A percentile compares a stretch with the other conserved stretches of the same genome.
Evolutionary conservation across 2,329 filamentous ascomycete species (phyloP).

Genomic region (Aspergillus brasiliensis): DNA sequence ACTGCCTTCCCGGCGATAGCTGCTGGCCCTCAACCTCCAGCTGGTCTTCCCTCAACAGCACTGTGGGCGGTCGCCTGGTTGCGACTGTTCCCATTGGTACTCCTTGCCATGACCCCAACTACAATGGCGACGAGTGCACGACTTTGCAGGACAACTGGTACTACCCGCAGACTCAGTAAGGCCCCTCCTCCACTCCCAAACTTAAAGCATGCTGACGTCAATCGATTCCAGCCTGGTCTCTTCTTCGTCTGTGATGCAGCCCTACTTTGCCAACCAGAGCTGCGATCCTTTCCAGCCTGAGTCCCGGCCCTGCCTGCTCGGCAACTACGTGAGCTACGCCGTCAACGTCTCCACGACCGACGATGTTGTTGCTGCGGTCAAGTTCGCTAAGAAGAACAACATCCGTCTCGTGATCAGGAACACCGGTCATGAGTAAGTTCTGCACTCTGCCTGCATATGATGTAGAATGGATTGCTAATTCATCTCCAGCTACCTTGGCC

Average conservation of each 20-base stretch:
- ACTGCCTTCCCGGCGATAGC: slow-evolving; percentile 36
- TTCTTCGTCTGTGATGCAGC: slow-evolving; percentile 37
- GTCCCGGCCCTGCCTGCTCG: slow-evolving; percentile 27
- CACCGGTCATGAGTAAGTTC: slow-evolving; percentile 44
- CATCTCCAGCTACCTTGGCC: slow-evolving; percentile 47
- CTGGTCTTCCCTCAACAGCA: slow-evolving; percentile 41
- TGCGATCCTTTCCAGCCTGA: slow-evolving; percentile 34
- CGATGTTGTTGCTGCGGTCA: slow-evolving; percentile 33
- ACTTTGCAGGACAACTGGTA: slow-evolving; percentile 27
- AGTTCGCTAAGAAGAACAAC: slow-evolving; percentile 53
- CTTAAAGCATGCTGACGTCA: not conserved
- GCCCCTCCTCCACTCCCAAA: slow-evolving; percentile 2
- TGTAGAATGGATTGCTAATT: not conserved
- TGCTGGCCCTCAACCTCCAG: slow-evolving; percentile 40
- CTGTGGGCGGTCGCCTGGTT: slow-evolving; percentile 41
- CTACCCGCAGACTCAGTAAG: slow-evolving; percentile 31
- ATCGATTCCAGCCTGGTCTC: slow-evolving; percentile 21
- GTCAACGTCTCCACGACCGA: slow-evolving; percentile 36
- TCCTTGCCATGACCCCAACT: slow-evolving; percentile 37
- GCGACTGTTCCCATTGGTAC: slow-evolving; percentile 43
- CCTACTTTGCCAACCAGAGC: slow-evolving; percentile 35
- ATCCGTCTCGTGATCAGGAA: slow-evolving; percentile 53
- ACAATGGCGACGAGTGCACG: slow-evolving; percentile 24
- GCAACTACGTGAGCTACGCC: slow-evolving; percentile 37
- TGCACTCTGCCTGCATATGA: not conserved